These are phyloP conservation scores for Monilinia fructicola DNA, from an alignment of 2,329 filamentous ascomycete genomes.

Conservation along the genomic window DNA sequence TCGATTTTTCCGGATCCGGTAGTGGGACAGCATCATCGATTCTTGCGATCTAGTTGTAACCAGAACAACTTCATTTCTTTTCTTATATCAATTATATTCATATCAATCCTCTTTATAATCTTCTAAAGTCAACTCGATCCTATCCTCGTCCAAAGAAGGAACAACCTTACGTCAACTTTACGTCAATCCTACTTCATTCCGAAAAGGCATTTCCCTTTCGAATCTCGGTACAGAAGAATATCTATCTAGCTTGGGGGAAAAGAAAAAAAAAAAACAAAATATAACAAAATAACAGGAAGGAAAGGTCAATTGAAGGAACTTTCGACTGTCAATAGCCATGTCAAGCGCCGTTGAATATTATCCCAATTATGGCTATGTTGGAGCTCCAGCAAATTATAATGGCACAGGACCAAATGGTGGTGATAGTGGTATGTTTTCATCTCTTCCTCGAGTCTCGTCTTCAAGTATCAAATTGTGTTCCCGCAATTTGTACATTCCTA, in stretches of 20 bases:
- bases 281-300: neutral
- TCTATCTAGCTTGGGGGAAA: too few relatives aligned
- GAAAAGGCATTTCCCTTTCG: neutral
- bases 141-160: neutral
- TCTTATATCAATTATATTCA: neutral
- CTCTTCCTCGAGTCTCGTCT: conserved; percentile 1
- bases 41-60: neutral
- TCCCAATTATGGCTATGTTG: conserved; percentile 54
- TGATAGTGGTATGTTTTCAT: conserved; percentile 40
- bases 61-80: neutral
- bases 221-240: neutral
- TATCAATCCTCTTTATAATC: neutral
- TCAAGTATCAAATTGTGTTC: neutral
- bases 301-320: conserved; percentile 14
- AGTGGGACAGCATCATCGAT: conserved; percentile 3
- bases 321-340: neutral
- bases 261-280: too few relatives aligned
- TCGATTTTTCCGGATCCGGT: conserved; percentile 9
- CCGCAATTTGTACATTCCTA: conserved; percentile 5
- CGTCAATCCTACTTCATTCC: neutral
- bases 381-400: conserved; percentile 60
- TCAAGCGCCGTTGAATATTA: conserved; percentile 25
- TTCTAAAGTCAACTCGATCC: neutral
- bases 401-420: conserved; percentile 50
- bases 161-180: too few relatives aligned